Conservation (phyloP, 768 basidiomycete genomes). For the Leucocoprinus birnbaumii region DNA sequence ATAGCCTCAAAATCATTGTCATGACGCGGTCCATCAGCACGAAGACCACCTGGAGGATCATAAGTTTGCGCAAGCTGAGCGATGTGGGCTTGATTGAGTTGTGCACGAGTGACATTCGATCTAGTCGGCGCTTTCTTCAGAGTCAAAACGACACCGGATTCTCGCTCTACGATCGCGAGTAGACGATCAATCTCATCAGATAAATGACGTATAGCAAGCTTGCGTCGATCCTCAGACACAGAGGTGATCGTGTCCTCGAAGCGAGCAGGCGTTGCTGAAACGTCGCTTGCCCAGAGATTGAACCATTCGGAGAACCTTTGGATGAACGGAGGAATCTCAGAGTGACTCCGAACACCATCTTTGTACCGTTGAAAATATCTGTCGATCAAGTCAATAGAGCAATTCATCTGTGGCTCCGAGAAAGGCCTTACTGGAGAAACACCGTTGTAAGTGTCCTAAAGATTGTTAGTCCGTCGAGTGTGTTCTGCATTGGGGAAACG, state of each 20-base stretch:
- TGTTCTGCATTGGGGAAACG: background rate
- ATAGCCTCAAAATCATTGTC: slow-evolving; percentile 66
- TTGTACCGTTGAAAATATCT: slow-evolving; percentile 62
- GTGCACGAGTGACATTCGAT: background rate
- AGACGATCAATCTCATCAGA: slow-evolving; percentile 30
- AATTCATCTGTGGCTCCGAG: slow-evolving; percentile 17
- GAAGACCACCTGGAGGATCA: slow-evolving; percentile 53
- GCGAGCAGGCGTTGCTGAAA: slow-evolving; percentile 31
- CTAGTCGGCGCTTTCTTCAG: slow-evolving; percentile 5
- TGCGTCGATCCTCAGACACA: slow-evolving; percentile 24
- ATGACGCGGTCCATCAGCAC: slow-evolving; percentile 53
- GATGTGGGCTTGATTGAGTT: slow-evolving; percentile 38
- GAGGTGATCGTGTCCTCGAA: slow-evolving; percentile 34
- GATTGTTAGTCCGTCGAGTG: slow-evolving; percentile 35
- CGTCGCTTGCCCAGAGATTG: slow-evolving; percentile 41
- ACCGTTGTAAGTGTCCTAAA: slow-evolving; percentile 44
- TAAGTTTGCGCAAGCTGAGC: slow-evolving; percentile 29
- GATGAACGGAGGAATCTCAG: slow-evolving; percentile 38
- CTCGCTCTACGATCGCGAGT: slow-evolving; percentile 48
- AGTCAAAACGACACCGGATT: slow-evolving; percentile 33
- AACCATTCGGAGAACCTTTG: slow-evolving; percentile 42
- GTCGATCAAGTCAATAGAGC: background rate
- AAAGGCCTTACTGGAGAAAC: slow-evolving; percentile 44
- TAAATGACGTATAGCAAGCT: slow-evolving; percentile 34
- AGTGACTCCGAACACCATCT: slow-evolving; percentile 44